Base-by-base conservation (phyloP, 208 protist genomes). In the Porcisia hertigi region DNA sequence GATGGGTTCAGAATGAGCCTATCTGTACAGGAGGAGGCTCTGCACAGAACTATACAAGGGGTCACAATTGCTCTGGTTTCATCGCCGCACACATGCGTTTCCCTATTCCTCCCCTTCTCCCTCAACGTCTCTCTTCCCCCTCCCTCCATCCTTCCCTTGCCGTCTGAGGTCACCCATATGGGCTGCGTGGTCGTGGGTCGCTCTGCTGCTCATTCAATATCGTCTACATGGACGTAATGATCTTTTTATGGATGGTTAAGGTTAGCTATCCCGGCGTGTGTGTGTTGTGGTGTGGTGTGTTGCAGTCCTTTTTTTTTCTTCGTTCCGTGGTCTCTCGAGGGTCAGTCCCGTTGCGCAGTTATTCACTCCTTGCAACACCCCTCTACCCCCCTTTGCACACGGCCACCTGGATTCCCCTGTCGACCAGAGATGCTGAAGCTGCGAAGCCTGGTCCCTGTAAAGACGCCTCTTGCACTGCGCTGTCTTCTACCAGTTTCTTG, bases 381-480 rank as follows among this genome's bases (percentile, higher is more conserved):
- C 11, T 45, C 9, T 23, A 34, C 62, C 30, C 30, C 30, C 30
- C 5, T 67, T 30, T 0, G 20, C 14, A 18, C 25, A 23, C 5
- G 23, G 20, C 23, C 30, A 3, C 9, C 41, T 52, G 7, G 8
- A 47, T 67, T 20, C 23, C 1, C 39, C 2, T 67, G 1, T 67
- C 63, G 39, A 52, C 8, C 41, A 52, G 41, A 67, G 7, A 67
- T 67, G 63, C 63, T 67, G 23, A n/a, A 67, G 47, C 63, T 67
- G 39, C 39, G 63, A 34, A 43, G 41, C 2, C 63, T 67, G 20
- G 63, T 47, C 49, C 30, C 52, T 14, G 30, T 39, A 30, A 58
- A 30, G 0, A 45, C 20, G 34, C 53, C 30, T 20, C 25, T 6
- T 47, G 36, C 3, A 25, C 36, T 60, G 30, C 11, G 53, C 18